A percentile compares a stretch with the other conserved stretches of the same genome.
Conservation (phyloP, 192 early-diverging fungal species). For the Phlyctochytrium planicorne region DNA sequence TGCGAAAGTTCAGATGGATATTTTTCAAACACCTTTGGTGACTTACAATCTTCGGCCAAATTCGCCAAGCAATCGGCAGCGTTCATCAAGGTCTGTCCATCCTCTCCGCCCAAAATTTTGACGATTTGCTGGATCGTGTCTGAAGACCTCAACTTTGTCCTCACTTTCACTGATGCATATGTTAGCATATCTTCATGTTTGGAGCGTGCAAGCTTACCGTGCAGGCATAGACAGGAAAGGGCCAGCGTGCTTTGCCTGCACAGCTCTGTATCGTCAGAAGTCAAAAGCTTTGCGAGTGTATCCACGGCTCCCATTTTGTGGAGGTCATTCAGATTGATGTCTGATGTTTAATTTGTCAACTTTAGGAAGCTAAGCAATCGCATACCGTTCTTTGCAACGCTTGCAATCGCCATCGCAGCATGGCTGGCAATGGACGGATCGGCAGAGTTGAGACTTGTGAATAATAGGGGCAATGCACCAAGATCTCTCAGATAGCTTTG, state of each 20-base stretch:
- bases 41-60: conserved; percentile 52
- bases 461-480: conserved; percentile 35
- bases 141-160: conserved; percentile 25
- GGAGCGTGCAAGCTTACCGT: conserved; percentile 33
- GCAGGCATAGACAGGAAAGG: conserved; percentile 44
- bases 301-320: conserved; percentile 46
- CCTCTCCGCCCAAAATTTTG: conserved; percentile 38
- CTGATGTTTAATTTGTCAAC: conserved; percentile 13
- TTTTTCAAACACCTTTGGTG: not conserved
- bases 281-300: conserved; percentile 36
- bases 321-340: conserved; percentile 50
- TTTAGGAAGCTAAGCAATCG: not conserved
- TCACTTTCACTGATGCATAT: conserved; percentile 39
- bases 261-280: conserved; percentile 45
- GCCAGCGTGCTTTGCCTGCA: conserved; percentile 40
- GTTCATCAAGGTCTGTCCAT: conserved; percentile 44
- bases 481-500: conserved; percentile 41
- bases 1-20: not conserved
- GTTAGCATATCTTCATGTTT: conserved; percentile 4
- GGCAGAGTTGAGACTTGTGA: conserved; percentile 26
- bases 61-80: conserved; percentile 50
- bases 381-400: conserved; percentile 46
- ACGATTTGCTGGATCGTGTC: conserved; percentile 37
- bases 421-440: conserved; percentile 35
- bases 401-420: conserved; percentile 45